These are phyloP conservation scores for Beauveria caledonica DNA, from an alignment of 2,329 filamentous ascomycete genomes.

Conservation along the genomic window DNA sequence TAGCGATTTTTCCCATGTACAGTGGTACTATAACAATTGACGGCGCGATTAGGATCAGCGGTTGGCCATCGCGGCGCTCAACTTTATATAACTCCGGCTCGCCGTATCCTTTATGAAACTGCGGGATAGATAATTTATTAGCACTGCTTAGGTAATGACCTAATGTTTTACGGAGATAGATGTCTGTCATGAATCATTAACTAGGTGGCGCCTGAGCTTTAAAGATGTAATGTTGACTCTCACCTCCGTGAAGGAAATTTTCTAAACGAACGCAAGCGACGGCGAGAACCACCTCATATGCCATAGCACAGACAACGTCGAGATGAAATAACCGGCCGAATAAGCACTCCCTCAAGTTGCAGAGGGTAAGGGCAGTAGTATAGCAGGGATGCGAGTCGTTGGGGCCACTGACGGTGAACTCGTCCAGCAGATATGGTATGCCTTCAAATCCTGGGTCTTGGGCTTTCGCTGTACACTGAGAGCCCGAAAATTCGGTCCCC, in stretches of 20 bases:
- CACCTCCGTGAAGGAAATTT: conserved; percentile 11
- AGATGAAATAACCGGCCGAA: neutral
- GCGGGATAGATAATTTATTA: neutral
- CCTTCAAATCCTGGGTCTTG: neutral
- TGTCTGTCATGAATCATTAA: neutral
- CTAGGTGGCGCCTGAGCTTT: neutral
- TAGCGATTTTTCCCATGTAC: neutral
- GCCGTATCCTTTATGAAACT: neutral
- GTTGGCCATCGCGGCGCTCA: neutral
- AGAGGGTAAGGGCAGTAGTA: neutral
- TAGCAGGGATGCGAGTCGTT: conserved; percentile 6
- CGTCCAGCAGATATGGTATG: conserved; percentile 3
- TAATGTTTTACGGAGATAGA: neutral
- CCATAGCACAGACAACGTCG: conserved; percentile 6
- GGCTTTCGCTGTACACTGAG: neutral
- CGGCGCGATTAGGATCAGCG: neutral
- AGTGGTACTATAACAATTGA: neutral
- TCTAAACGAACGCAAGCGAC: conserved; percentile 8
- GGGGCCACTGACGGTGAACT: conserved; percentile 1
- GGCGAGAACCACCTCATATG: conserved; percentile 1
- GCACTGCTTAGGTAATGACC: neutral
- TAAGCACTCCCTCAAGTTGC: neutral
- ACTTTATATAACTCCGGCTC: neutral
- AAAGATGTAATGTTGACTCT: neutral
- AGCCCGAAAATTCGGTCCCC: neutral